Evolutionary conservation across 179 eudicot species (phyloP).

Genomic region (Amaranthus tricolor): DNA sequence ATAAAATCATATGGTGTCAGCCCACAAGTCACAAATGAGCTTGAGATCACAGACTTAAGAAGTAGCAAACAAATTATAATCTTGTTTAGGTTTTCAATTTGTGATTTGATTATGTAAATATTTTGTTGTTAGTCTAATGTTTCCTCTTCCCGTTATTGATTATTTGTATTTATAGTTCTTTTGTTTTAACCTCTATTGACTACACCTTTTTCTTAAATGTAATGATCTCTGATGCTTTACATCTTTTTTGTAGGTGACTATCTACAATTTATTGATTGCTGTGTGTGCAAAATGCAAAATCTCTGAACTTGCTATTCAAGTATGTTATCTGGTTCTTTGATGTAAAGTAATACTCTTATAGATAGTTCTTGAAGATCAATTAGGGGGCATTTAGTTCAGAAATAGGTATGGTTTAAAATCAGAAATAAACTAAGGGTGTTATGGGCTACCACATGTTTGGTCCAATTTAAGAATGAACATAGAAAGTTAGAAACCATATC

Average conservation of each 20-base stretch:
- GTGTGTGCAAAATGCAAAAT: conserved; percentile 80
- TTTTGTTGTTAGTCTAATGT: neutral
- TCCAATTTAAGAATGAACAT: no score
- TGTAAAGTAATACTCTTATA: neutral
- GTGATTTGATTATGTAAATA: neutral
- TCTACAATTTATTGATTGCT: conserved; percentile 82
- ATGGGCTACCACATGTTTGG: no score
- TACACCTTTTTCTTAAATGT: neutral
- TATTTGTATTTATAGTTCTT: conserved; percentile 3
- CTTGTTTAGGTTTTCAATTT: neutral
- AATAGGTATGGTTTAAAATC: no score
- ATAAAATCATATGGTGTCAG: neutral
- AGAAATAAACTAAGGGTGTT: no score
- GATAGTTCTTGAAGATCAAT: neutral
- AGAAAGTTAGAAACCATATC: no score
- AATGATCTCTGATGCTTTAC: neutral
- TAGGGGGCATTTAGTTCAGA: no score
- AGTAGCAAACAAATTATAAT: neutral
- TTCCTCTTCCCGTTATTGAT: neutral
- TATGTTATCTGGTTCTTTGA: conserved; percentile 27
- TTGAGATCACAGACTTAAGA: no score
- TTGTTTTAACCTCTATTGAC: neutral
- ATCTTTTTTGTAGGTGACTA: conserved; percentile 47
- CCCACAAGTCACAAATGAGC: no score
- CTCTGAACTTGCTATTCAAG: conserved; percentile 69